Percentiles rank a stretch among this genome's conserved stretches.
These are phyloP conservation scores for Orbilia quercus DNA, from an alignment of 2,329 filamentous ascomycete genomes.

Conservation along the genomic window DNA sequence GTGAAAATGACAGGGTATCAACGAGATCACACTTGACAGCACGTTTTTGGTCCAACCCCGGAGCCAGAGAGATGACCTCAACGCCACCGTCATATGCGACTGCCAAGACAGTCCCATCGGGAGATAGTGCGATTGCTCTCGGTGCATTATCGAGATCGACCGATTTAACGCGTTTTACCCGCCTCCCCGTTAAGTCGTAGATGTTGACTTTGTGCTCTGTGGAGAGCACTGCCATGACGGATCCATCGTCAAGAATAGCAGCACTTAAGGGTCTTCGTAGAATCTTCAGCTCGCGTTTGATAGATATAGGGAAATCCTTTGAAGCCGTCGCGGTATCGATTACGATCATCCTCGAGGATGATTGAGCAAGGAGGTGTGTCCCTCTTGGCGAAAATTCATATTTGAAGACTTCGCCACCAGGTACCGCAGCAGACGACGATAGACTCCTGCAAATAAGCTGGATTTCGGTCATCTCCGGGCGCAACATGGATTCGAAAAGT, in stretches of 20 bases:
- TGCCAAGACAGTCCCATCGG: slow-evolving; percentile 82
- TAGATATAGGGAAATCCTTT: slow-evolving; percentile 65
- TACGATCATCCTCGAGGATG: slow-evolving; percentile 84
- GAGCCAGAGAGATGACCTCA: slow-evolving; percentile 80
- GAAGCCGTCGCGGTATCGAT: slow-evolving; percentile 72
- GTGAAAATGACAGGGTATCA: slow-evolving; percentile 79
- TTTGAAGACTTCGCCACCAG: slow-evolving; percentile 85
- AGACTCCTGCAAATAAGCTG: slow-evolving; percentile 85
- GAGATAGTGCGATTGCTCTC: slow-evolving; percentile 80
- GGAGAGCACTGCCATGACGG: slow-evolving; percentile 80
- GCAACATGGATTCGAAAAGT: slow-evolving; percentile 79
- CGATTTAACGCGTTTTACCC: slow-evolving; percentile 77
- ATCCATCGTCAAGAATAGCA: slow-evolving; percentile 82
- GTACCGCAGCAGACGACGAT: slow-evolving; percentile 81
- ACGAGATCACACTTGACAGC: slow-evolving; percentile 82
- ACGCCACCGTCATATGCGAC: slow-evolving; percentile 89
- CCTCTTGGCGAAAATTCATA: slow-evolving; percentile 82
- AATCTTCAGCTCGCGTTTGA: slow-evolving; percentile 83
- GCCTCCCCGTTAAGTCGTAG: slow-evolving; percentile 75
- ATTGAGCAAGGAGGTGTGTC: slow-evolving; percentile 80
- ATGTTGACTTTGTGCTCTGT: slow-evolving; percentile 85
- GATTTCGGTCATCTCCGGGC: slow-evolving; percentile 76
- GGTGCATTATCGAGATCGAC: slow-evolving; percentile 82
- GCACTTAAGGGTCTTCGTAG: slow-evolving; percentile 78
- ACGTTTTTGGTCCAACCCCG: slow-evolving; percentile 73